These are phyloP conservation scores for Penicillium goetzii DNA, from an alignment of 495 filamentous ascomycete species.

Conservation along the genomic window DNA sequence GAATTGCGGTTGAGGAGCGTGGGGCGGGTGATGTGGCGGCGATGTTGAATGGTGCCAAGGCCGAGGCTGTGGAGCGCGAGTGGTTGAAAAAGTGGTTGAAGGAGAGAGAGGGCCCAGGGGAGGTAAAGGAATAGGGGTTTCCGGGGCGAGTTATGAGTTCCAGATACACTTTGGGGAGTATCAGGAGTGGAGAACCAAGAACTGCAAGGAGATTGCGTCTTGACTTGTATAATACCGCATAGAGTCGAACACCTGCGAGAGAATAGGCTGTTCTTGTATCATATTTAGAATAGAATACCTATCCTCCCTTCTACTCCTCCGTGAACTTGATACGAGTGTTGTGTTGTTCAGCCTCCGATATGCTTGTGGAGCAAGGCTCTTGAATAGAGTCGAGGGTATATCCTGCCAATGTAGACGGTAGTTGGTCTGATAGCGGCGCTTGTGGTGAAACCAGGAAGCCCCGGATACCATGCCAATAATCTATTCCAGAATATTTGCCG, in stretches of 20 bases:
- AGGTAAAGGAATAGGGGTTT: neutral
- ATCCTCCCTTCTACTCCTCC: neutral
- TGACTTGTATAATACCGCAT: neutral
- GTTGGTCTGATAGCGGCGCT: no score
- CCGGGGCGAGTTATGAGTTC: neutral
- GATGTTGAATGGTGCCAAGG: conserved; percentile 23
- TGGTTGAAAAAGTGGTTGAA: conserved; percentile 48
- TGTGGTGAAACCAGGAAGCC: no score
- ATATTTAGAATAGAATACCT: neutral
- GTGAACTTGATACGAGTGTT: neutral
- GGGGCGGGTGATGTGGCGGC: conserved; percentile 38
- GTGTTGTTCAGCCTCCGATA: neutral
- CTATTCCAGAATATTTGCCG: no score
- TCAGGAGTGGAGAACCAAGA: neutral
- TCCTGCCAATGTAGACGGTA: no score
- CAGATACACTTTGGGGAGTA: neutral
- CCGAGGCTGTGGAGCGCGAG: conserved; percentile 35
- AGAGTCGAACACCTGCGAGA: neutral
- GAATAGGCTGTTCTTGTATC: neutral
- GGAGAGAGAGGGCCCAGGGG: conserved; percentile 3
- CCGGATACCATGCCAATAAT: no score
- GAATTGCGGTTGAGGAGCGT: conserved; percentile 58
- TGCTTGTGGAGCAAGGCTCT: neutral
- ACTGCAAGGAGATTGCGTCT: neutral
- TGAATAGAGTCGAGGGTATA: no score